A percentile compares a stretch with the other conserved stretches of the same genome.
phyloP scores from a whole-genome alignment of 192 early-diverging fungal species.

The Chytriomyces sp. region DNA sequence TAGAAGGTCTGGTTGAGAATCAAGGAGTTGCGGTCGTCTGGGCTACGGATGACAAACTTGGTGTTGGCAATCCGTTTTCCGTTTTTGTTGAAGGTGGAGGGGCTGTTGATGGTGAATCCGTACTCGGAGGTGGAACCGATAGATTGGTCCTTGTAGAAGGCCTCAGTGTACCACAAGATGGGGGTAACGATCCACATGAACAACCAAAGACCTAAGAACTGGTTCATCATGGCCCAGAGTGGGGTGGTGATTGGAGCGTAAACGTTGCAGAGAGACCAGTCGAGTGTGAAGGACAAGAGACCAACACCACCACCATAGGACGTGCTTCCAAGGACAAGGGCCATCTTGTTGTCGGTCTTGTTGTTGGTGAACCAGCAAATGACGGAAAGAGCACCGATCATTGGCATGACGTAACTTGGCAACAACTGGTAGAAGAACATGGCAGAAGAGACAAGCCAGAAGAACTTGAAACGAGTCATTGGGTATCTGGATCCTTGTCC shows the following conservation, averaged over 20 bases:
- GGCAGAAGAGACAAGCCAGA: constrained; percentile 5
- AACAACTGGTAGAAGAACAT: constrained; percentile 58
- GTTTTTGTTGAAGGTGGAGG: constrained; percentile 7
- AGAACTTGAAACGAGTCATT: constrained; percentile 6
- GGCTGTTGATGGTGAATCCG: constrained; percentile 7
- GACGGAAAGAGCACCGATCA: constrained; percentile 60
- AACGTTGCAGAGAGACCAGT: constrained; percentile 9
- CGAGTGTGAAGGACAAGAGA: not conserved
- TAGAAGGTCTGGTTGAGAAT: constrained; percentile 20
- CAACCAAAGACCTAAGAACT: constrained; percentile 72
- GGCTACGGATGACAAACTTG: constrained; percentile 7
- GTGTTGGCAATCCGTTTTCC: not conserved
- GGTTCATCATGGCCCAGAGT: constrained; percentile 63
- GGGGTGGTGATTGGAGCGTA: constrained; percentile 23
- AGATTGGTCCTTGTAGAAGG: constrained; percentile 3
- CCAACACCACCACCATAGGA: constrained; percentile 3
- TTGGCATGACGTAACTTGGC: constrained; percentile 71
- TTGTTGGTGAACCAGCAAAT: constrained; percentile 3
- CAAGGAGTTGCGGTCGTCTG: not conserved
- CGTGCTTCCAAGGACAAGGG: constrained; percentile 4
- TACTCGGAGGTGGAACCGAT: not conserved
- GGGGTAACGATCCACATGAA: constrained; percentile 79
- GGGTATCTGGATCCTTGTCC: not conserved
- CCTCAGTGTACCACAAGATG: constrained; percentile 5
- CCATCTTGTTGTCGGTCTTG: not conserved